Base-by-base conservation (phyloP, 169 alveolate genomes). In the Cryptosporidium bovis region DNA sequence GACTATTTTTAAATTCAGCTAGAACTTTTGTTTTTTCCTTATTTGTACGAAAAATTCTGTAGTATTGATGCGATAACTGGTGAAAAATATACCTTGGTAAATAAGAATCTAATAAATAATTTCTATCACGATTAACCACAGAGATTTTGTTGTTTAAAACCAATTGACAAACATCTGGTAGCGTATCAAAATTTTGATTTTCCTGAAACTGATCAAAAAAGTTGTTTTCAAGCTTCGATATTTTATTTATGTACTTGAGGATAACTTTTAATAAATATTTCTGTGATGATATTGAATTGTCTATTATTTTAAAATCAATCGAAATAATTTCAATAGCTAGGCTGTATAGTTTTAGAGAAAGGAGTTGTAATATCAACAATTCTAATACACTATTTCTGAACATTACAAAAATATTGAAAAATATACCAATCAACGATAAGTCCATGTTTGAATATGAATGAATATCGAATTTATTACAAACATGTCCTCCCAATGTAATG, bases 391-490 rank as follows among this genome's bases (percentile, higher is more conserved):
- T 33, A 20, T 27, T 77, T 60, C 69, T 77, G 24, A 48, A 60
- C 13, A 24, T 60, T 8, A 77, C 29, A 3, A 77, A 27, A 8
- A 56, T 48, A 34, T 62, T 60, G 12, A 77, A 34, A 15, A 77
- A n/a, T 46, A 77, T 44, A n/a, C 87, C 87, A 20, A 77, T 16
- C 18, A 48, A 5, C 8, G 27, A 15, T 8, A 58, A 40, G 15
- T 62, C 87, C 1, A 56, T 55, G 24, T 1, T 60, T n/a, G 44
- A 51, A 15, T 4, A 7, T 33, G 36, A 31, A 2, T 2, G 12
- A 15, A 69, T 69, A 16, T 69, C 56, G 15, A 69, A 53, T 69
- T 20, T 29, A 0, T 53, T 55, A 12, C 68, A 69, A 29, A 69
- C 16, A 7, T 34, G 18, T 33, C 56, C 51, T 18, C 83, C 83